Base-by-base conservation (phyloP, 2,329 filamentous ascomycete species). In the Metarhizium brunneum region DNA sequence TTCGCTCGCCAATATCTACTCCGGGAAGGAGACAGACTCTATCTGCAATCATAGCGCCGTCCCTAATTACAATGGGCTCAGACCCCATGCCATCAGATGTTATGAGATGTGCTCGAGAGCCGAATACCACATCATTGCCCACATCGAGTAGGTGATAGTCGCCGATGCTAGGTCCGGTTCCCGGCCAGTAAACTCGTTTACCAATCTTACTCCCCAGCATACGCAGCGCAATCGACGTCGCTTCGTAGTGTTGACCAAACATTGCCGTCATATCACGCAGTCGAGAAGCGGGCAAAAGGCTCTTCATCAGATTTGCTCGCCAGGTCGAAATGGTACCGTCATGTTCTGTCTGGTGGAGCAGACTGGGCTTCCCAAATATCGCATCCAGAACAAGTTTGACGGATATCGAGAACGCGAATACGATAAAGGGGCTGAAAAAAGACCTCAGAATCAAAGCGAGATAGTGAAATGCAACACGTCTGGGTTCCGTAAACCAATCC, bases 41-140 rank as follows among this genome's bases (percentile, higher is more conserved):
- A 61, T 83, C 80, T 2, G 79, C 80, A 56, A 83, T 75, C 80
- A 83, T 83, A 20, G 78, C 73, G 1, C 75, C 68, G 55, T 77
- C 72, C 6, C 68, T 64, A 51, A 83, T 73, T 13, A 65, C 70
- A 50, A 83, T 70, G 8, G 62, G 67, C 14, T 77, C 76, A 11
- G 75, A 77, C 0, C 80, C 76, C 25, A 63, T 66, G 2, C 73
- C 76, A 62, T 83, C 80, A 0, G 77, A 77, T 1, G 78, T 82
- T 35, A 82, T 65, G 0, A 83, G 61, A 55, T 80, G 73, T 3
- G 79, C 76, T 2, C 79, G 73, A 13, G 79, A 82, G 0, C 80
- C 80, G 58, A 83, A 83, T 10, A 83, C 78, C n/a, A 83, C 79
- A 63, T 83, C 76, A 55, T 82, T 74, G 10, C 80, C 80, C 57